These are phyloP conservation scores for Stephania cephalantha DNA, from an alignment of 164 flowering plant species.

Conservation along the genomic window DNA sequence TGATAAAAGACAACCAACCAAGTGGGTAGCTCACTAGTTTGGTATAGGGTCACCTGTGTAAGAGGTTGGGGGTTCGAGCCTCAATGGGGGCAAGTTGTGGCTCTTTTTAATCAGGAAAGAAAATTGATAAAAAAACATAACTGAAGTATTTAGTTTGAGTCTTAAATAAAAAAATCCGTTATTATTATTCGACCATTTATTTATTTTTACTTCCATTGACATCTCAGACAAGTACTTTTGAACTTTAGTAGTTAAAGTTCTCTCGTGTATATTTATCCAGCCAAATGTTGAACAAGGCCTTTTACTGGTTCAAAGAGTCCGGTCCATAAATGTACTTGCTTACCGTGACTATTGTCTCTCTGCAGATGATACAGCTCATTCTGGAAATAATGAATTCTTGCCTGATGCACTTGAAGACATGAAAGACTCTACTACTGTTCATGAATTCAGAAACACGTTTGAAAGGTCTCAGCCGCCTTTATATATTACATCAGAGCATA, in stretches of 20 bases:
- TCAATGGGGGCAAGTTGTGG: too few relatives aligned
- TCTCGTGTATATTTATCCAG: background rate
- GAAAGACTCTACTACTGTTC: background rate
- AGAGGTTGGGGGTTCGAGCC: too few relatives aligned
- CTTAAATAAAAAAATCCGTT: too few relatives aligned
- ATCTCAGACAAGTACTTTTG: background rate
- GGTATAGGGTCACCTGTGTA: too few relatives aligned
- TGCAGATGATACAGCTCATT: background rate
- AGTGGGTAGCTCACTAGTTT: too few relatives aligned
- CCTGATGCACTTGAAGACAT: background rate
- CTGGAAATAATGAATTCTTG: slow-evolving; percentile 13
- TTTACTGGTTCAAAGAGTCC: background rate
- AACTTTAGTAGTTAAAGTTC: too few relatives aligned
- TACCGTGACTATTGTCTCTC: background rate
- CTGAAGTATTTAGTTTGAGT: too few relatives aligned
- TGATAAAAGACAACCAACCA: too few relatives aligned
- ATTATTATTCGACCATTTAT: background rate
- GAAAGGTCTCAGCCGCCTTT: slow-evolving; percentile 7
- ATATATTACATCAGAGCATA: slow-evolving; percentile 19
- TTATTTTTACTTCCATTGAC: background rate
- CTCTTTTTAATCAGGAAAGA: too few relatives aligned
- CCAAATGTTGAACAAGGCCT: background rate
- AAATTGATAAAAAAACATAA: too few relatives aligned
- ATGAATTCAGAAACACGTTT: background rate
- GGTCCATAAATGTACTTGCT: background rate